Base-by-base conservation (phyloP, 345 rosid species). In the Alliaria petiolata region DNA sequence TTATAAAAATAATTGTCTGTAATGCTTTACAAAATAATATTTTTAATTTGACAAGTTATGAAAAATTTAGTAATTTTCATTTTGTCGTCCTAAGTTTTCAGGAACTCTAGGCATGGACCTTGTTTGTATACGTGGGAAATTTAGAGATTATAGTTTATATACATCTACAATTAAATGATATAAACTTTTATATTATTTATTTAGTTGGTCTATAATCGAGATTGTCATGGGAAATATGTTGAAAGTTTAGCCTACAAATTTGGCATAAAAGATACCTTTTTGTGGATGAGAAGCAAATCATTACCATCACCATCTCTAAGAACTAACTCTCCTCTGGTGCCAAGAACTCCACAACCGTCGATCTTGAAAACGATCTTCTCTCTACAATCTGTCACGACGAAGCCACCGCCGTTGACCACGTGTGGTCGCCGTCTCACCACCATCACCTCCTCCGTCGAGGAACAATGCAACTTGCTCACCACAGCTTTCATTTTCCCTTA, bases 291-390 rank as follows among this genome's bases (percentile, higher is more conserved):
- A 54, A 93, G 86, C 81, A 90, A 62, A 65, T 86, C 72, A 10
- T 75, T 78, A 7, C 96, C 93, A 61, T 82, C 61, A 33, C 64
- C 79, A 30, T 85, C 90, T 61, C 83, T 81, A 0, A 93, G 66
- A 20, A 84, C 55, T 7, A 93, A 67, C 79, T 90, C 82, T 4
- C 89, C 96, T 64, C 57, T 76, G 4, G 75, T 71, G 13, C 97
- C 98, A 8, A 85, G 79, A 70, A 86, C 85, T 13, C 88, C 93
- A 12, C 98, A 93, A 3, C 98, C 98, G 10, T 90, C 96, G 7
- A 88, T 89, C 61, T 83, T 80, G 78, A 90, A 93, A 57, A 86
- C 79, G 45, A 78, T 83, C 31, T 72, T 84, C 49, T 89, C 95
- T 80, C 58, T 66, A 69, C 67, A 79, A 75, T 93, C 84, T 0